phyloP scores from a whole-genome alignment of 495 filamentous ascomycete genomes.

The Acidiella bohemica region DNA sequence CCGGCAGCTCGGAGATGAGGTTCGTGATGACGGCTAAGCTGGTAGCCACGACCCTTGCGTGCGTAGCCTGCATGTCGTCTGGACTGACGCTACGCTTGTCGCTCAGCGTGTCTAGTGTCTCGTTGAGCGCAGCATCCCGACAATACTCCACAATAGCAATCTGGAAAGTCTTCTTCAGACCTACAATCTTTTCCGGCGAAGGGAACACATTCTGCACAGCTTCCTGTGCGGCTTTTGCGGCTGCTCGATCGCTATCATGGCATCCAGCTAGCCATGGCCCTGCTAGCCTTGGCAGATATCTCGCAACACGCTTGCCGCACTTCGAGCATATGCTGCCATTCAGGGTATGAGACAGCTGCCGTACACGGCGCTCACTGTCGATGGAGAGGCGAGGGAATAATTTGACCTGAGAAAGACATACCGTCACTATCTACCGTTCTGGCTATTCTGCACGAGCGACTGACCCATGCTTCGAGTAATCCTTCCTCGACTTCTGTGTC shows the following conservation, averaged over 20 bases:
- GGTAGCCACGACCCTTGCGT: constrained; percentile 61
- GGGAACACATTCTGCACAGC: constrained; percentile 59
- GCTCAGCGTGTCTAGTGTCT: constrained; percentile 68
- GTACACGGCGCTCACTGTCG: constrained; percentile 73
- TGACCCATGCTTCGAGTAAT: constrained; percentile 76
- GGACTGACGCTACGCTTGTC: constrained; percentile 71
- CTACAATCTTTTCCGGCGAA: constrained; percentile 60
- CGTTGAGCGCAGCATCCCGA: constrained; percentile 55
- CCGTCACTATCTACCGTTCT: constrained; percentile 23
- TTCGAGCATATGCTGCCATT: constrained; percentile 59
- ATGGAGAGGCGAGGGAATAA: constrained; percentile 79
- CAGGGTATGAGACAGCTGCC: constrained; percentile 64
- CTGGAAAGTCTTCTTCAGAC: constrained; percentile 67
- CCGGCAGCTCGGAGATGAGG: constrained; percentile 32
- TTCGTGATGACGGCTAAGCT: constrained; percentile 44
- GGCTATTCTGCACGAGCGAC: constrained; percentile 24
- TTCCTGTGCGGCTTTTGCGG: constrained; percentile 57
- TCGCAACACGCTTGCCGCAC: constrained; percentile 67
- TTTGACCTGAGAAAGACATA: constrained; percentile 49
- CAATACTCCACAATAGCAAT: constrained; percentile 65
- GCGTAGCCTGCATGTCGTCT: constrained; percentile 76
- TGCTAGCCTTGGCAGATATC: constrained; percentile 57
- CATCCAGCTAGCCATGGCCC: constrained; percentile 79
- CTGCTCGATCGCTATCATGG: constrained; percentile 69
- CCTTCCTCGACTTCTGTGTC: constrained; percentile 54